phyloP scores from a whole-genome alignment of 2,329 filamentous ascomycete genomes.

The Leptodontidium sp. region DNA sequence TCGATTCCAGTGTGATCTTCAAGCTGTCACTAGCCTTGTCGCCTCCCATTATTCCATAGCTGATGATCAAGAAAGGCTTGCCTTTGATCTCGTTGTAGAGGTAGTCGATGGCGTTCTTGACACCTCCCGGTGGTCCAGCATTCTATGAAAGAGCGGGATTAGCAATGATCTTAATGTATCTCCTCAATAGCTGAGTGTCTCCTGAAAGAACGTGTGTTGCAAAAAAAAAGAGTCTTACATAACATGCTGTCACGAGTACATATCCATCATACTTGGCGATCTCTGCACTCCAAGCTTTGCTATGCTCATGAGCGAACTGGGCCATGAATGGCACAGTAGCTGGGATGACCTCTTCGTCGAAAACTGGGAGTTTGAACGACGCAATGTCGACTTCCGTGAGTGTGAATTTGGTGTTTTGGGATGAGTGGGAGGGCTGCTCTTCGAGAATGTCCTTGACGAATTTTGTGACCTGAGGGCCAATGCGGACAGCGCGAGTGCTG shows the following conservation, averaged over 20 bases:
- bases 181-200: no score
- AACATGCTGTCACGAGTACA: conserved; percentile 61
- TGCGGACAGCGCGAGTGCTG: conserved; percentile 31
- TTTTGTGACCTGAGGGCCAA: conserved; percentile 26
- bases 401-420: conserved; percentile 23
- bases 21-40: conserved; percentile 45
- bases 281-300: conserved; percentile 54
- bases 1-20: conserved; percentile 41
- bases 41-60: conserved; percentile 60
- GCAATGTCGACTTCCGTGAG: conserved; percentile 50
- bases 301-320: conserved; percentile 52
- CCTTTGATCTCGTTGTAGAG: conserved; percentile 65
- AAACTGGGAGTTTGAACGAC: conserved; percentile 54
- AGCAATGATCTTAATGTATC: not conserved
- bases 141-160: conserved; percentile 51
- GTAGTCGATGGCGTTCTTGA: conserved; percentile 71
- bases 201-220: not conserved
- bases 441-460: conserved; percentile 25
- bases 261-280: conserved; percentile 57
- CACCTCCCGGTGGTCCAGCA: conserved; percentile 58
- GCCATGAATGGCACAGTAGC: conserved; percentile 49
- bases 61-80: conserved; percentile 61
- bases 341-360: conserved; percentile 53
- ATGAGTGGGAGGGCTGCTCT: conserved; percentile 15
- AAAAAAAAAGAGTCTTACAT: not conserved